These are phyloP conservation scores for Lumnitzera littorea DNA, from an alignment of 345 rosid species.

Conservation along the genomic window DNA sequence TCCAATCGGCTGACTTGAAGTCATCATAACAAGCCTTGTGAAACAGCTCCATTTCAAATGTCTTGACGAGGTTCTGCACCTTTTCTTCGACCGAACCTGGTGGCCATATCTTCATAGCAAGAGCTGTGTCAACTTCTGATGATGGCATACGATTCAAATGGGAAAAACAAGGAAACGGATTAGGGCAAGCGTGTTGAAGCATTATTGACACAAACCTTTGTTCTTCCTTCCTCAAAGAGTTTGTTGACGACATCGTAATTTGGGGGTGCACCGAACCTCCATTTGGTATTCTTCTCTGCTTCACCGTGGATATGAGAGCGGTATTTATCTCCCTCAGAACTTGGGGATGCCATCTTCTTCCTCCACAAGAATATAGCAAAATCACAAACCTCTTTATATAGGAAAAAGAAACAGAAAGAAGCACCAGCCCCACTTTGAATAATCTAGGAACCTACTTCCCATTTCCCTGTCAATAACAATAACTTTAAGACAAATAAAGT, in stretches of 20 bases:
- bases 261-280: conserved; percentile 48
- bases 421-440: too few relatives aligned
- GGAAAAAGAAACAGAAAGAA: too few relatives aligned
- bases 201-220: conserved; percentile 24
- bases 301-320: conserved; percentile 40
- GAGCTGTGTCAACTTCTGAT: too few relatives aligned
- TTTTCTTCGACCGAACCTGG: conserved; percentile 49
- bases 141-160: neutral
- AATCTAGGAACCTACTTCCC: too few relatives aligned
- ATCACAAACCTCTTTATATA: too few relatives aligned
- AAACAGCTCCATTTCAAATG: conserved; percentile 66
- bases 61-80: conserved; percentile 57
- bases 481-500: too few relatives aligned
- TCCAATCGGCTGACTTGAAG: conserved; percentile 25
- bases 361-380: too few relatives aligned
- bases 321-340: conserved; percentile 28
- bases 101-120: conserved; percentile 39
- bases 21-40: conserved; percentile 31
- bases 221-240: conserved; percentile 57
- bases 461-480: too few relatives aligned
- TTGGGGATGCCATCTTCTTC: conserved; percentile 20
- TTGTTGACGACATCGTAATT: conserved; percentile 47
- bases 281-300: conserved; percentile 47
- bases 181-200: neutral
- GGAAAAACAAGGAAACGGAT: neutral